Percentiles rank a stretch among this genome's conserved stretches.
These are phyloP conservation scores for Phytophthora tubulina DNA, from an alignment of 352 stramenopile species.

Conservation along the genomic window DNA sequence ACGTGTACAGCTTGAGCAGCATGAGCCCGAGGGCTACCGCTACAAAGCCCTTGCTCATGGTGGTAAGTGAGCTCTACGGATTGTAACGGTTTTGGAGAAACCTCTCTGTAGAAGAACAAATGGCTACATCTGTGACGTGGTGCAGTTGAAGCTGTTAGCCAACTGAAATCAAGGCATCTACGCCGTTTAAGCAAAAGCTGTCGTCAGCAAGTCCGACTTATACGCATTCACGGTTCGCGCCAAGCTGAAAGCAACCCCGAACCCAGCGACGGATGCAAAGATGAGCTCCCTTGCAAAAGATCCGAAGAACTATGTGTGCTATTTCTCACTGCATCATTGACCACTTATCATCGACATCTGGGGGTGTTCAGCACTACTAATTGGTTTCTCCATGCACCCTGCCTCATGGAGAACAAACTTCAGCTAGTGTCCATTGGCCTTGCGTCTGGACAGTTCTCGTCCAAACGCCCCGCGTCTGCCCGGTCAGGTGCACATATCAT, in stretches of 20 bases:
- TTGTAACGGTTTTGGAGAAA: conserved; percentile 23
- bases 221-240: too few species aligned
- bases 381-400: conserved; percentile 14
- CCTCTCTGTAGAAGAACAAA: conserved; percentile 21
- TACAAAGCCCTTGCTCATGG: conserved; percentile 55
- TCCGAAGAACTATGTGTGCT: not conserved
- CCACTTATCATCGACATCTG: conserved; percentile 17
- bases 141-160: not conserved
- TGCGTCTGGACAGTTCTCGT: conserved; percentile 7
- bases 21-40: conserved; percentile 70
- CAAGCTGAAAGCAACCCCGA: too few species aligned
- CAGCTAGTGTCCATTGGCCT: conserved; percentile 17
- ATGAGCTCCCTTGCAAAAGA: too few species aligned
- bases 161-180: too few species aligned
- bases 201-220: too few species aligned
- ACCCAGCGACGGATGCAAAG: too few species aligned
- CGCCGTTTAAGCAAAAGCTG: too few species aligned
- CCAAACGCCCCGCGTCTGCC: conserved; percentile 8
- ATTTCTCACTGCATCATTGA: conserved; percentile 2
- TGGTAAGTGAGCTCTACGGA: not conserved
- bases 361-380: conserved; percentile 19
- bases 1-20: conserved; percentile 67
- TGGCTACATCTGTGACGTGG: conserved; percentile 25
- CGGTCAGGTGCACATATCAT: not conserved
- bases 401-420: conserved; percentile 18